Evolutionary conservation across 2,329 filamentous ascomycete genomes (phyloP).

Genomic region (Aotearoamyces nothofagi): DNA sequence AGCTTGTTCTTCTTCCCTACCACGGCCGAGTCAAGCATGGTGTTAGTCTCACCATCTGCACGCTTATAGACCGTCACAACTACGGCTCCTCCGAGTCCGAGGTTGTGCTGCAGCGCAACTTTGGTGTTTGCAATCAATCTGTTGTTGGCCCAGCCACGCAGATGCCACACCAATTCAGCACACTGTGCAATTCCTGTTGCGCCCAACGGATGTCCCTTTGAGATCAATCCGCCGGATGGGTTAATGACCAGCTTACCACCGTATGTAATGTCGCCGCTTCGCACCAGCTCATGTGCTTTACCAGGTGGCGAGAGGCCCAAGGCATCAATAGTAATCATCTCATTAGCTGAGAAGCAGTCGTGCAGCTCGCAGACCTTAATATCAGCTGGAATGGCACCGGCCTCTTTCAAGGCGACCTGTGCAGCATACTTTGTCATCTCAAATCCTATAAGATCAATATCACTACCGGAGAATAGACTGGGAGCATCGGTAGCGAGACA

Average conservation of each 20-base stretch:
- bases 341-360: constrained; percentile 93
- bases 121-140: constrained; percentile 52
- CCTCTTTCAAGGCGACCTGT: constrained; percentile 56
- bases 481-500: constrained; percentile 74
- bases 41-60: constrained; percentile 58
- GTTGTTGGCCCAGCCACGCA: constrained; percentile 94
- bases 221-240: constrained; percentile 86
- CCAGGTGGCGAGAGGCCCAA: constrained; percentile 65
- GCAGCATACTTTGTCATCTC: constrained; percentile 68
- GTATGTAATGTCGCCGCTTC: constrained; percentile 80
- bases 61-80: constrained; percentile 84
- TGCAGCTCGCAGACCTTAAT: constrained; percentile 83
- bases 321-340: constrained; percentile 81
- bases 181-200: constrained; percentile 93
- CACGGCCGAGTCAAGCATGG: constrained; percentile 43
- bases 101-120: constrained; percentile 77
- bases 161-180: constrained; percentile 87
- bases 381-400: constrained; percentile 50
- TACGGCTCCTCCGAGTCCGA: constrained; percentile 79
- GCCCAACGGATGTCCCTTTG: constrained; percentile 88
- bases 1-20: constrained; percentile 53
- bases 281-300: constrained; percentile 84
- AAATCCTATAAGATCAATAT: constrained; percentile 83
- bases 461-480: constrained; percentile 58
- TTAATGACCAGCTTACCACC: constrained; percentile 74